Percentiles rank a stretch among this genome's conserved stretches.
phyloP scores from a whole-genome alignment of 352 stramenopile species.

The Blastocystis sp. region DNA sequence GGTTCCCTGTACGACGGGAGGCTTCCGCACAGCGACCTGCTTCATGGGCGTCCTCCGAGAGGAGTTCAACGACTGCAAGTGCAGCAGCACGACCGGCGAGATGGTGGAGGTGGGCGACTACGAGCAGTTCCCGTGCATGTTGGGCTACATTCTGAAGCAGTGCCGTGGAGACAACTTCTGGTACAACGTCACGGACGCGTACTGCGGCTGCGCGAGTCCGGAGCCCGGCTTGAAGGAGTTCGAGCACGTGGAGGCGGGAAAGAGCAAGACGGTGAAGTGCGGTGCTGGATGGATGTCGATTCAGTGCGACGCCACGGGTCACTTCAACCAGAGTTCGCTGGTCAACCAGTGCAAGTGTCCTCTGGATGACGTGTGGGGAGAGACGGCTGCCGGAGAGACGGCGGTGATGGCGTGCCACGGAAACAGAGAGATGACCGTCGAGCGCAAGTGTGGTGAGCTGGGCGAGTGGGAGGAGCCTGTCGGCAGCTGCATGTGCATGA shows the following conservation, averaged over 20 bases:
- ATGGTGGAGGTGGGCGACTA: conserved; percentile 22
- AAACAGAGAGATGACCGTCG: background rate
- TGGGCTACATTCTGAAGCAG: conserved; percentile 21
- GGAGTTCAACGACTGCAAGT: background rate
- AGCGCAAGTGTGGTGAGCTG: background rate
- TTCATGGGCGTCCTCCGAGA: background rate
- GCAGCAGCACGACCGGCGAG: background rate
- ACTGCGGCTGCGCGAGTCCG: background rate
- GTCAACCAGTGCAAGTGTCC: conserved; percentile 25
- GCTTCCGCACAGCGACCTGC: background rate
- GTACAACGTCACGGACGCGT: background rate
- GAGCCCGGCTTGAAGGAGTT: background rate
- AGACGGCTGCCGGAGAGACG: background rate
- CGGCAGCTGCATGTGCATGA: background rate
- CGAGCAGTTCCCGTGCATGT: background rate
- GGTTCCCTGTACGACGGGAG: background rate
- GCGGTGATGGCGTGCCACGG: background rate
- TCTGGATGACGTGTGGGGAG: background rate
- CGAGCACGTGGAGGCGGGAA: background rate
- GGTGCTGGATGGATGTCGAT: background rate
- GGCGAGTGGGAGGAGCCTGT: background rate
- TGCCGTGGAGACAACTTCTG: conserved; percentile 4
- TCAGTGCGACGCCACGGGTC: background rate
- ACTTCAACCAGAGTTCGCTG: background rate
- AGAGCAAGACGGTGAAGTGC: background rate